Conservation (phyloP, 1,139 yeast species). For the Hyphopichia fennica region DNA sequence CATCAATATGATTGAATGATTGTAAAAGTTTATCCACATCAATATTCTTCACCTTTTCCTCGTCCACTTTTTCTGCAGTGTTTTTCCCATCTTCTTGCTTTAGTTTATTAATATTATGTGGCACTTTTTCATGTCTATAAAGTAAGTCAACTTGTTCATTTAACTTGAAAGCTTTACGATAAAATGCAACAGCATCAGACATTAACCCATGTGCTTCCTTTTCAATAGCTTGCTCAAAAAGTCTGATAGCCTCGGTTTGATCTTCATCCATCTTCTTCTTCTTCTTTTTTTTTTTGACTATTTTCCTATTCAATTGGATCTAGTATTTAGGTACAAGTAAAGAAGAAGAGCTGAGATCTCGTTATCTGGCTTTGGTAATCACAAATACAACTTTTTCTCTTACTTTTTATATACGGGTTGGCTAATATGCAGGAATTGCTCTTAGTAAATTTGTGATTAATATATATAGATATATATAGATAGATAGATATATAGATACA, state of each 20-base stretch:
- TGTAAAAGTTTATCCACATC: constrained; percentile 34
- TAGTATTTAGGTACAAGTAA: background rate
- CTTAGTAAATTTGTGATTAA: too few species aligned
- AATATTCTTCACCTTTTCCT: constrained; percentile 33
- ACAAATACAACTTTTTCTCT: too few species aligned
- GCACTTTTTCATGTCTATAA: constrained; percentile 55
- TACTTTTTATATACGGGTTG: too few species aligned
- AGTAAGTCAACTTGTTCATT: constrained; percentile 68
- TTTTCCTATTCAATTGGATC: background rate
- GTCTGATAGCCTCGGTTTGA: constrained; percentile 53
- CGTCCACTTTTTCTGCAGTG: constrained; percentile 28
- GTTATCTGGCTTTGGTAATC: background rate
- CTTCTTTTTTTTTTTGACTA: too few species aligned
- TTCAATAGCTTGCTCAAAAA: constrained; percentile 70
- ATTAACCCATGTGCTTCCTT: constrained; percentile 73
- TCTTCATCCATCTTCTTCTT: constrained; percentile 17
- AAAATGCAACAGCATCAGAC: constrained; percentile 75
- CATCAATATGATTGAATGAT: constrained; percentile 31
- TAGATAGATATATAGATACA: too few species aligned
- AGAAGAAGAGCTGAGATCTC: background rate
- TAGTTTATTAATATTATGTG: constrained; percentile 23
- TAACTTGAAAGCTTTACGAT: constrained; percentile 69
- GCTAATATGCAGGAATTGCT: too few species aligned
- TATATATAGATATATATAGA: too few species aligned
- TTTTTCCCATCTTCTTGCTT: constrained; percentile 32